A percentile compares a stretch with the other conserved stretches of the same genome.
Conservation (phyloP, 352 stramenopile genomes). For the Globisporangium cystogenes region DNA sequence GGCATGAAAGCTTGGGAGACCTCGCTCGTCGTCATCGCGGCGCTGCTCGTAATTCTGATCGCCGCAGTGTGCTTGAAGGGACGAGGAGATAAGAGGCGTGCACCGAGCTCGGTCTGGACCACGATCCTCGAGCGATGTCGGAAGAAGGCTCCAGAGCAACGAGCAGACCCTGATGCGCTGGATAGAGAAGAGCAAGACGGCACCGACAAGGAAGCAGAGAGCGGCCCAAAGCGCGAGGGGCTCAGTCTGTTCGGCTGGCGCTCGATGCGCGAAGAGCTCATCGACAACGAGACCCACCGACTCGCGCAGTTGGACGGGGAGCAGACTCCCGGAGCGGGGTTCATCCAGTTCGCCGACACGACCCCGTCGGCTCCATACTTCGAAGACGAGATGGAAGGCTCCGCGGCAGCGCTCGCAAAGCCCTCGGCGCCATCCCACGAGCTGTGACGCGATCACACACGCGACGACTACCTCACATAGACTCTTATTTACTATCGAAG, state of each 20-base stretch:
- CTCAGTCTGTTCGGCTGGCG: conserved; percentile 16
- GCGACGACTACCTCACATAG: not conserved
- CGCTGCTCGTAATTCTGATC: not conserved
- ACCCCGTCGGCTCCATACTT: conserved; percentile 2
- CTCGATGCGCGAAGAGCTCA: conserved; percentile 17
- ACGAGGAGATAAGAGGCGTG: no score
- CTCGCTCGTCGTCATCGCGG: conserved; percentile 6
- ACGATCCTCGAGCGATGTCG: conserved; percentile 1
- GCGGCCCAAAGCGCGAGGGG: conserved; percentile 3
- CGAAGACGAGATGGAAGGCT: not conserved
- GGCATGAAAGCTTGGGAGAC: conserved; percentile 7
- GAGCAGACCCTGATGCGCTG: not conserved
- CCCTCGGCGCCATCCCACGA: not conserved
- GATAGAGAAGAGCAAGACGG: not conserved
- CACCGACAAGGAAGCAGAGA: no score
- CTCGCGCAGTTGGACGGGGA: conserved; percentile 2
- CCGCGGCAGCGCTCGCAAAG: not conserved
- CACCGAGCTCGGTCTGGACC: not conserved
- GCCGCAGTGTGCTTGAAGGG: no score
- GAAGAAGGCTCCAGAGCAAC: not conserved
- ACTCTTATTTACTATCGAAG: not conserved
- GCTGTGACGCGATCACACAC: not conserved
- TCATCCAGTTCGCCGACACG: conserved; percentile 7
- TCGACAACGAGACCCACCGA: conserved; percentile 12
- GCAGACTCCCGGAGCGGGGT: not conserved